phyloP scores from a whole-genome alignment of 2,329 filamentous ascomycete species.

The Colletotrichum endophyticum region DNA sequence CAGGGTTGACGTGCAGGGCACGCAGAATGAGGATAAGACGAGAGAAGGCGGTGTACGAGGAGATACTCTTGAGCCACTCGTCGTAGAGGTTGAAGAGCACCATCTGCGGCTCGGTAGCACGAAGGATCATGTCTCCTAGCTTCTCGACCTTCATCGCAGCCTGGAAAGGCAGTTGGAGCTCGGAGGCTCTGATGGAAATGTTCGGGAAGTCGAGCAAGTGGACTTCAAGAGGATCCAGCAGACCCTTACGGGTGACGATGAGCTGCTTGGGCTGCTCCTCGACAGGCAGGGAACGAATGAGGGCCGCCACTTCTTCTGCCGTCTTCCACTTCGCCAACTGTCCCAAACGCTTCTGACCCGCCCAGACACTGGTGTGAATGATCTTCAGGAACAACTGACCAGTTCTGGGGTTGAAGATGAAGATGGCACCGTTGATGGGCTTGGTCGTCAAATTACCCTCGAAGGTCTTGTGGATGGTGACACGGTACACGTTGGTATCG shows the following conservation, averaged over 20 bases:
- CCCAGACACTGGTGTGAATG: constrained; percentile 99
- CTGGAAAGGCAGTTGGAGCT: constrained; percentile 97
- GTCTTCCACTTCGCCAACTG: constrained; percentile 99
- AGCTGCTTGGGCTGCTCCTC: constrained; percentile 99
- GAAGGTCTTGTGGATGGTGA: constrained; percentile 99
- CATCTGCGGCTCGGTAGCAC: constrained; percentile 99
- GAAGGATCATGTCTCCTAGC: constrained; percentile 97
- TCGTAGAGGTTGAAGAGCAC: constrained; percentile 99
- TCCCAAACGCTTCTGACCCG: constrained; percentile 97
- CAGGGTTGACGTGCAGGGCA: constrained; percentile 95
- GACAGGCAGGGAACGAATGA: constrained; percentile 93
- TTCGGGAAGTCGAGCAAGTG: constrained; percentile 98
- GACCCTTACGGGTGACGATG: constrained; percentile 96
- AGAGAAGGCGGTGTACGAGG: constrained; percentile 98
- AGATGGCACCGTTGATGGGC: constrained; percentile 98
- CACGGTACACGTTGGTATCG: constrained; percentile 98
- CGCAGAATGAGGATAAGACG: constrained; percentile 91
- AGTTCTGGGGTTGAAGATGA: constrained; percentile 99
- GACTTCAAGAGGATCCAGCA: constrained; percentile 95
- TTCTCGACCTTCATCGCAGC: constrained; percentile 99
- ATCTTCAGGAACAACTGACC: constrained; percentile 99
- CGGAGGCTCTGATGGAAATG: constrained; percentile 96
- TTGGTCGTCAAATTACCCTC: constrained; percentile 99
- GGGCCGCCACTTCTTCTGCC: constrained; percentile 96
- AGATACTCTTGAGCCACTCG: constrained; percentile 98